These are phyloP conservation scores for Venturia effusa DNA, from an alignment of 2,329 filamentous ascomycete genomes.

Conservation along the genomic window DNA sequence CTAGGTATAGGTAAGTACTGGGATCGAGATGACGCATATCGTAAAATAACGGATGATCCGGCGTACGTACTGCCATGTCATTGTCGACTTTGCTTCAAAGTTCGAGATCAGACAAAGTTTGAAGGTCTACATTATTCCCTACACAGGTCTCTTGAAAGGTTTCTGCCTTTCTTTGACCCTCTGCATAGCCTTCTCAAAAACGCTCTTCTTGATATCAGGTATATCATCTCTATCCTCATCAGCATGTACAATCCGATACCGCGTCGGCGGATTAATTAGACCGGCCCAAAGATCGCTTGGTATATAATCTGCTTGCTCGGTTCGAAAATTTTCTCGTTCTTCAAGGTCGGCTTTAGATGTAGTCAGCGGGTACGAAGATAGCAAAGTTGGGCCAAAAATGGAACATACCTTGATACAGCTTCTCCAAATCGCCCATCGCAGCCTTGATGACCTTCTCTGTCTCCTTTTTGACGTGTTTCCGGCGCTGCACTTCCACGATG, in stretches of 20 bases:
- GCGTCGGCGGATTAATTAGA: conserved; percentile 37
- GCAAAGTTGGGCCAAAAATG: not conserved
- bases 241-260: conserved; percentile 17
- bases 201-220: conserved; percentile 6
- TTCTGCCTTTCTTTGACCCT: conserved; percentile 5
- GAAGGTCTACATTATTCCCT: not conserved
- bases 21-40: too few relatives aligned
- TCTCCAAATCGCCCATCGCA: conserved; percentile 65
- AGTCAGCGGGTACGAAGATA: not conserved
- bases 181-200: conserved; percentile 6
- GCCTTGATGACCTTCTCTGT: conserved; percentile 66
- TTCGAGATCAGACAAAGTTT: too few relatives aligned
- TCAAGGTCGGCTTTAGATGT: conserved; percentile 44
- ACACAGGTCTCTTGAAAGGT: conserved; percentile 6
- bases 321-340: conserved; percentile 66
- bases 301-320: conserved; percentile 75
- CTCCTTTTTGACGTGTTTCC: conserved; percentile 61
- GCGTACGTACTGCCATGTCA: too few relatives aligned
- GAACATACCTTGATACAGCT: conserved; percentile 47
- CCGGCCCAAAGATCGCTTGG: conserved; percentile 82
- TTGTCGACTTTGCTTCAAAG: too few relatives aligned
- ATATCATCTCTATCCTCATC: conserved; percentile 9
- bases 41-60: too few relatives aligned
- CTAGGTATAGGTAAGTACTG: too few relatives aligned
- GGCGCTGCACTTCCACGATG: conserved; percentile 70